Percentiles rank a stretch among this genome's conserved stretches.
These are phyloP conservation scores for Fusarium azukiicola DNA, from an alignment of 2,329 filamentous ascomycete species.

Conservation along the genomic window DNA sequence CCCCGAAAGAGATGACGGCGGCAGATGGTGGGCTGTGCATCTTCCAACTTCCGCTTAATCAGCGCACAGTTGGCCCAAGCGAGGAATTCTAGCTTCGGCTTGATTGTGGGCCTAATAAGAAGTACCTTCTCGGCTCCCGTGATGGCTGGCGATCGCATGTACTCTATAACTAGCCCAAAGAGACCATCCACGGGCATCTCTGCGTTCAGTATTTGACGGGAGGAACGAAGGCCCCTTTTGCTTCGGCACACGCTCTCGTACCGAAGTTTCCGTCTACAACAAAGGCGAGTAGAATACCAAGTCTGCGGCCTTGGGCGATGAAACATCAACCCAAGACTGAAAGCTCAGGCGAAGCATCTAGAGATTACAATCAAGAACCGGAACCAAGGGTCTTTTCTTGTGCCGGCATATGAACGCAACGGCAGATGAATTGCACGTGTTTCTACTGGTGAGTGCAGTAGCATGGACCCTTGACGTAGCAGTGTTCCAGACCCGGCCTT, in stretches of 20 bases:
- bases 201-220: background rate
- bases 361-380: background rate
- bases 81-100: background rate
- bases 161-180: background rate
- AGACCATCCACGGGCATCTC: background rate
- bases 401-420: slow-evolving; percentile 4
- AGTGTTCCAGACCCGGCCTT: slow-evolving; percentile 9
- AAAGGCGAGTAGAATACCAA: background rate
- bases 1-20: slow-evolving; percentile 17
- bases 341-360: background rate
- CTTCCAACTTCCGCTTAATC: background rate
- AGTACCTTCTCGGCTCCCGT: background rate
- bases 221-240: background rate
- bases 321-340: background rate
- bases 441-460: background rate
- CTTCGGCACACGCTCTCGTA: too few relatives aligned
- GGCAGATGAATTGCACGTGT: slow-evolving; percentile 3
- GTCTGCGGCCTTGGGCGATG: background rate
- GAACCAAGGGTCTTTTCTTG: background rate
- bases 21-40: background rate
- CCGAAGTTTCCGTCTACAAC: background rate
- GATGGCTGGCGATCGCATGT: background rate
- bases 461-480: slow-evolving; percentile 9
- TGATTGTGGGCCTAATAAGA: background rate
- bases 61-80: background rate